A percentile compares a stretch with the other conserved stretches of the same genome.
Evolutionary conservation across 345 rosid genomes (phyloP).

Genomic region (Ricinus communis): DNA sequence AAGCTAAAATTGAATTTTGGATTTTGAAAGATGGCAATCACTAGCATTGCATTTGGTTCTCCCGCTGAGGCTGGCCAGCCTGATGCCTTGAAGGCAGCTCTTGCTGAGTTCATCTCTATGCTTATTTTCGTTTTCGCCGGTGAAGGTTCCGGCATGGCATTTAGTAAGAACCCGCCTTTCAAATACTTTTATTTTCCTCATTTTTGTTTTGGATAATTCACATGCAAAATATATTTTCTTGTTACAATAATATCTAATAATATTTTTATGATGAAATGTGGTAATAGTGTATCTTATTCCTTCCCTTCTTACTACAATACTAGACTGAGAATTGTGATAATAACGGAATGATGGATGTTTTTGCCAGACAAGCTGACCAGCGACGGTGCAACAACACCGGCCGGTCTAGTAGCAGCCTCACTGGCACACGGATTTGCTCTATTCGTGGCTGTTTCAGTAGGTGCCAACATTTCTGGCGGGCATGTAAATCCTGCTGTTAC

Average conservation of each 20-base stretch:
- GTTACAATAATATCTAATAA: too few relatives aligned
- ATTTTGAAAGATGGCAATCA: conserved; percentile 43
- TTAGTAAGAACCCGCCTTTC: conserved; percentile 20
- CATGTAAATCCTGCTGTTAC: conserved; percentile 37
- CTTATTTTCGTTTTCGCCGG: conserved; percentile 36
- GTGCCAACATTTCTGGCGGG: conserved; percentile 34
- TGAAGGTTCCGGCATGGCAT: conserved; percentile 39
- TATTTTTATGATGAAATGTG: too few relatives aligned
- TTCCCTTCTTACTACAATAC: too few relatives aligned
- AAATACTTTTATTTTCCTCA: too few relatives aligned
- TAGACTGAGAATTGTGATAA: too few relatives aligned
- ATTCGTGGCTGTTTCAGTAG: conserved; percentile 32
- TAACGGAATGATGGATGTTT: background rate
- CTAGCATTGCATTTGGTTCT: conserved; percentile 47
- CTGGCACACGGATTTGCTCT: conserved; percentile 32
- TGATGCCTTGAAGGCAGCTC: conserved; percentile 31
- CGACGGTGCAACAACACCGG: conserved; percentile 23
- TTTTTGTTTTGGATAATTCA: too few relatives aligned
- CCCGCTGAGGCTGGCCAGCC: conserved; percentile 34
- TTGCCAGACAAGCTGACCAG: conserved; percentile 34
- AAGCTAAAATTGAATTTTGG: background rate
- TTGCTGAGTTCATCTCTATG: conserved; percentile 32
- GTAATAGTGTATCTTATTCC: too few relatives aligned
- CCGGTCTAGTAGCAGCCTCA: conserved; percentile 30
- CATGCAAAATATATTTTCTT: too few relatives aligned